Conservation (phyloP, 108 stramenopile genomes). For the Stephanodiscus minutulus region DNA sequence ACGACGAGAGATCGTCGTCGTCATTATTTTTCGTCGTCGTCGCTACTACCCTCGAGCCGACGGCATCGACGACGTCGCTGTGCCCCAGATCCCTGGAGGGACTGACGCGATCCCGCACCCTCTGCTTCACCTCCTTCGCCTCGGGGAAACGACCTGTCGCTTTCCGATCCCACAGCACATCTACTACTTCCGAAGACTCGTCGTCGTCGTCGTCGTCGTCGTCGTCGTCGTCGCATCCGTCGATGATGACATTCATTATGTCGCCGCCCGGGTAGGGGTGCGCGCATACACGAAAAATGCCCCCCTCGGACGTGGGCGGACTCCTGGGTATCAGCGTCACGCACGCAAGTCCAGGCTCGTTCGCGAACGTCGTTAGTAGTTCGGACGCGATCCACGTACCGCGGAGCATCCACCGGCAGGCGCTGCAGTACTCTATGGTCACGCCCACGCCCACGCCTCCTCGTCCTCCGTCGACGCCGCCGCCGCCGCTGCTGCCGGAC, state of each 20-base stretch:
- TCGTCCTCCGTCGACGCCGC: constrained; percentile 8
- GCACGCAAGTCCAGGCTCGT: constrained; percentile 46
- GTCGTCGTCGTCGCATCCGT: not conserved
- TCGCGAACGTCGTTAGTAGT: constrained; percentile 72
- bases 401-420: constrained; percentile 83
- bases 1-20: not conserved
- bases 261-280: too few species aligned
- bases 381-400: constrained; percentile 81
- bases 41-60: not conserved
- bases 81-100: constrained; percentile 76
- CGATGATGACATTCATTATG: not conserved
- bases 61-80: constrained; percentile 47
- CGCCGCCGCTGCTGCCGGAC: too few species aligned
- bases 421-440: constrained; percentile 83
- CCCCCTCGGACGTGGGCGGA: constrained; percentile 44
- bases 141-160: constrained; percentile 76
- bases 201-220: not conserved
- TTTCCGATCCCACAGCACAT: constrained; percentile 20
- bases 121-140: constrained; percentile 77
- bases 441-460: constrained; percentile 20
- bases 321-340: constrained; percentile 57
- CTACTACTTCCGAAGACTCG: too few species aligned
- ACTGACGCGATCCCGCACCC: constrained; percentile 67
- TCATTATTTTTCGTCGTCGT: constrained; percentile 6
- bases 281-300: constrained; percentile 31